Percentiles rank a stretch among this genome's conserved stretches.
phyloP scores from a whole-genome alignment of 2,329 filamentous ascomycete species.

The Davidsoniella australis region DNA sequence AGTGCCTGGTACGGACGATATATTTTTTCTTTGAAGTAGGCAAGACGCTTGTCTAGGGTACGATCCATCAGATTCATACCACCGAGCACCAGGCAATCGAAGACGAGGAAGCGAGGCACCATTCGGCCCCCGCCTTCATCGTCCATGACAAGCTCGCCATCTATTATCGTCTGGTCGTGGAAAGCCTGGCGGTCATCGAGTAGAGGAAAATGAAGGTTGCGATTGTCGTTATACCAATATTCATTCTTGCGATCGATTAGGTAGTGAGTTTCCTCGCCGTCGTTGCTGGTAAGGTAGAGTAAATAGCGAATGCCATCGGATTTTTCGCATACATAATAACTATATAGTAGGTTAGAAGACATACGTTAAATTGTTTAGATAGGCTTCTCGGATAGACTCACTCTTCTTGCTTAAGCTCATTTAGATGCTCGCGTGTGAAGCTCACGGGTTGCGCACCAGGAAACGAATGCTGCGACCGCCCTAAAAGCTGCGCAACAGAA shows the following conservation, averaged over 20 bases:
- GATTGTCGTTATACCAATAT: slow-evolving; percentile 66
- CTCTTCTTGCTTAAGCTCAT: slow-evolving; percentile 68
- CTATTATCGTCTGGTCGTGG: slow-evolving; percentile 67
- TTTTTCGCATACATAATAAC: slow-evolving; percentile 96
- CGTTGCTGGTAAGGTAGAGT: slow-evolving; percentile 64
- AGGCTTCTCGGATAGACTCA: slow-evolving; percentile 20
- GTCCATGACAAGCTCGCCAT: slow-evolving; percentile 87
- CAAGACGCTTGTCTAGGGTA: slow-evolving; percentile 74
- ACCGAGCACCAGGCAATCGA: slow-evolving; percentile 79
- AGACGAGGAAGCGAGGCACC: slow-evolving; percentile 74
- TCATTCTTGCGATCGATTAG: slow-evolving; percentile 97
- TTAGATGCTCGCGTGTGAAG: slow-evolving; percentile 65
- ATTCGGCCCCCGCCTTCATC: slow-evolving; percentile 46
- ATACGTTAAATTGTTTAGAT: background rate
- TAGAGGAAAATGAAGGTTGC: slow-evolving; percentile 63
- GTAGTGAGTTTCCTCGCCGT: slow-evolving; percentile 56
- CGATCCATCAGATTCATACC: slow-evolving; percentile 57
- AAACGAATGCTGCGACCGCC: slow-evolving; percentile 50
- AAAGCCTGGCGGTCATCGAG: slow-evolving; percentile 47
- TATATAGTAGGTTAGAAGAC: slow-evolving; percentile 18
- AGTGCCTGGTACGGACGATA: slow-evolving; percentile 52
- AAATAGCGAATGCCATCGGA: slow-evolving; percentile 91
- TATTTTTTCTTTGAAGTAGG: slow-evolving; percentile 65
- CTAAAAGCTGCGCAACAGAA: slow-evolving; percentile 62
- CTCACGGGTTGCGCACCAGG: slow-evolving; percentile 90